Percentiles rank a stretch among this genome's conserved stretches.
phyloP scores from a whole-genome alignment of 2,329 filamentous ascomycete genomes.

The Aureobasidium leucospermi region DNA sequence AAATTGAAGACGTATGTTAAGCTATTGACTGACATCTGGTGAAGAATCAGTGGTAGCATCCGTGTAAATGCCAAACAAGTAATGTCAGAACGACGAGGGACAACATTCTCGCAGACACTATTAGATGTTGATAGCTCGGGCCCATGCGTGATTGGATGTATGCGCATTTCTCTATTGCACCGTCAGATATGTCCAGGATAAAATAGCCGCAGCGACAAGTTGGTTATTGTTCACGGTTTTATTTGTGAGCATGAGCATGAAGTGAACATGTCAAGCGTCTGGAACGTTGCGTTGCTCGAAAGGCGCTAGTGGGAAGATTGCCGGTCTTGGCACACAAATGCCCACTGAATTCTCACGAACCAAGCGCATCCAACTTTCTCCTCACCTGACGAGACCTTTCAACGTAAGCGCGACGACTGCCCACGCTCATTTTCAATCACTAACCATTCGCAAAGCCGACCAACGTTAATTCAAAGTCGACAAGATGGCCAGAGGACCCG shows the following conservation, averaged over 20 bases:
- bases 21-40: not conserved
- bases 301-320: not conserved
- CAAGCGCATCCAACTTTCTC: not conserved
- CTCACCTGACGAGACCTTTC: slow-evolving; percentile 3
- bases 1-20: slow-evolving; percentile 33
- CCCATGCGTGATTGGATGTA: too few relatives aligned
- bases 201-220: too few relatives aligned
- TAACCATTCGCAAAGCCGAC: slow-evolving; percentile 12
- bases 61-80: not conserved
- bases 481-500: slow-evolving; percentile 58
- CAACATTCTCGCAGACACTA: too few relatives aligned
- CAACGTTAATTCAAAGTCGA: slow-evolving; percentile 23
- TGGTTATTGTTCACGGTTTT: too few relatives aligned
- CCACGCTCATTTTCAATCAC: slow-evolving; percentile 7
- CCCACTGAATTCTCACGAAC: not conserved
- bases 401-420: slow-evolving; percentile 12
- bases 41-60: too few relatives aligned
- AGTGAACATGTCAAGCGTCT: too few relatives aligned
- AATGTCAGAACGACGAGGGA: not conserved
- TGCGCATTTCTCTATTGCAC: too few relatives aligned
- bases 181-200: too few relatives aligned
- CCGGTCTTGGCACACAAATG: not conserved
- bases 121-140: too few relatives aligned
- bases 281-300: too few relatives aligned
- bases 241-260: too few relatives aligned